Evolutionary conservation across 2,329 filamentous ascomycete genomes (phyloP), one percentile per base, ranked within the genome.

Genomic region (Colletotrichum sp.): DNA sequence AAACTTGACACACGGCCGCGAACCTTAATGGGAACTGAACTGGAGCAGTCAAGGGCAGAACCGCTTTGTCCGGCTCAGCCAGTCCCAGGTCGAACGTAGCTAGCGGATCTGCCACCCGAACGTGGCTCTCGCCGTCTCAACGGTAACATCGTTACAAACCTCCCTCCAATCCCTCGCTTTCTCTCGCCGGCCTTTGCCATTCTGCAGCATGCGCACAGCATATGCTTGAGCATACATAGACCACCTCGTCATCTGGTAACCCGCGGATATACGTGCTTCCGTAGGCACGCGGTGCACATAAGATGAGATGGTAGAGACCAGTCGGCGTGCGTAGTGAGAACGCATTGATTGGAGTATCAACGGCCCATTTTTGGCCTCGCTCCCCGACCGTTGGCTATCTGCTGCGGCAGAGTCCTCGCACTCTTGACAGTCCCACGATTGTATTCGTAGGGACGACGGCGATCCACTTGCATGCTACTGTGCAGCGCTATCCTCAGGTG

Each of bases 81-180:
- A 69, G 71, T 73, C 74, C 70, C 64, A 69, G 74, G 57, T 76
- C 65, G 65, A 76, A 59, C 74, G 59, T 32, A 69, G 64, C 65
- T 76, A 73, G 74, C 49, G 70, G 70, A 76, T 76, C 74, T 76
- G 74, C 74, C 74, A 76, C 74, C 74, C 74, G 74, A 76, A 76
- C 74, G 74, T 76, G 70, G 74, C 59, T 52, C 59, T 73, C 73
- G 74, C 70, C 70, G 74, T 76, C 74, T 76, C 74, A 76, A 76
- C 59, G 69, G 74, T 61, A 74, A 61, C 64, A 74, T 73, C 49
- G 74, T 69, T 69, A 39, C 70, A 69, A 52, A 70, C 30, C 30
- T 76, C 64, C 63, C 59, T 73, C 59, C 44, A 52, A 67, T 69
- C 70, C 39, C 57, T 52, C 34, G 22, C 32, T 61, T 32, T 63